Base-by-base conservation (phyloP, 441 rosid species). In the Adansonia gregorii region DNA sequence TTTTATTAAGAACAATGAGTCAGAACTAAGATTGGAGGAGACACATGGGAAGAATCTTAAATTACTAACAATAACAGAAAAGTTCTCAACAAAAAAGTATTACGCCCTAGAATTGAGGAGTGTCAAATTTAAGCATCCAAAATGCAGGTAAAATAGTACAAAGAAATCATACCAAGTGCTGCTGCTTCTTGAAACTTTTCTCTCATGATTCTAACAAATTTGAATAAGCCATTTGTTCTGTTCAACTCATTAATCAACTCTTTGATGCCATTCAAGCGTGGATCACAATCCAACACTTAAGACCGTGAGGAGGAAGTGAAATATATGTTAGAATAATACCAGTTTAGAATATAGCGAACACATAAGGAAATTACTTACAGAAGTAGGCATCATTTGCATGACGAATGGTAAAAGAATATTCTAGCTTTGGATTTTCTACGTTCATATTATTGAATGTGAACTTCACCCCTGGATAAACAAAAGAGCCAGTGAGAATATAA, bases 241-340 rank as follows among this genome's bases (percentile, higher is more conserved):
- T 93, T 93, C 87, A 93, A 74, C 79, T 88, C 92, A 12, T 54
- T 74, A 76, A 91, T 81, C 87, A 89, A 78, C 77, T 89, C 91
- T 79, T 88, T 80, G 52, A 85, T 85, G 73, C 80, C 86, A 80
- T 87, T 86, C 77, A 94, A 35, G 3, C 82, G 88, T 52, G 93
- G 95, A 72, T 90, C 85, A 78, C 99, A 96, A 65, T 87, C 90
- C 89, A 94, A 82, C 82, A 96, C 99, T 96, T 86, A 80, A 80
- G 78, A 79, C 67, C 80, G 80, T 68, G 58, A 66, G 80, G 80
- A 77, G 35, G 46, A 69, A 56, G 10, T 55, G 31, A 61, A 76
- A 45, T 12, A n/a, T 54, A 20, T 72, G 67, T 72, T 64, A 46
- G 64, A 59, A 67, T 15, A 59, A 59, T 45, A 45, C 67, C 72